Conservation (phyloP, 345 rosid genomes). For the Eutrema heterophyllum region DNA sequence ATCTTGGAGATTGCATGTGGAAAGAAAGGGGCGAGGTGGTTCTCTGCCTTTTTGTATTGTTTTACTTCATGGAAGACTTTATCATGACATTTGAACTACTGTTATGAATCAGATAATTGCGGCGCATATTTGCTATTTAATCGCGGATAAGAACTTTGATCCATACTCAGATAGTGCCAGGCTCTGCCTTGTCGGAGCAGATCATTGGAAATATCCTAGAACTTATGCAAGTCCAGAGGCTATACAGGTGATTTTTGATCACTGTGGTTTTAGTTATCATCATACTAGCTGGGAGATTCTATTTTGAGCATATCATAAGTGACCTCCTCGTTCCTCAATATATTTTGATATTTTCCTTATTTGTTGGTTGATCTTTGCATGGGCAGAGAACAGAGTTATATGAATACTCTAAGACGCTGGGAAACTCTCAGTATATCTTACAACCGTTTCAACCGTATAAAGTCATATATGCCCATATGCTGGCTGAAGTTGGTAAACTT, state of each 20-base stretch:
- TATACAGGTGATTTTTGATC: constrained; percentile 50
- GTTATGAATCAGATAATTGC: constrained; percentile 46
- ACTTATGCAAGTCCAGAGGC: constrained; percentile 70
- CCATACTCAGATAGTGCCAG: constrained; percentile 66
- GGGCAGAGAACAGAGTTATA: constrained; percentile 95
- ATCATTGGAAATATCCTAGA: constrained; percentile 71
- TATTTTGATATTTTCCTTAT: constrained; percentile 28
- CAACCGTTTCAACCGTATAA: constrained; percentile 95
- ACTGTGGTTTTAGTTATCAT: background rate
- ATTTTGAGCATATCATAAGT: background rate
- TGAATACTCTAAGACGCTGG: constrained; percentile 91
- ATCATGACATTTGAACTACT: constrained; percentile 28
- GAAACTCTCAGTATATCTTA: constrained; percentile 89
- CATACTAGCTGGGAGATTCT: background rate
- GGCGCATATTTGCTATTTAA: constrained; percentile 72
- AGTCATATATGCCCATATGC: constrained; percentile 93
- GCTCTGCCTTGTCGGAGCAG: constrained; percentile 75
- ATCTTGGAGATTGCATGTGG: constrained; percentile 98
- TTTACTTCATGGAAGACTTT: constrained; percentile 2
- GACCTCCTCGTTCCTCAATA: background rate
- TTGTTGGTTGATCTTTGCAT: constrained; percentile 29
- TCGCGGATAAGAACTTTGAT: constrained; percentile 68
- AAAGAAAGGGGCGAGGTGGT: constrained; percentile 93
- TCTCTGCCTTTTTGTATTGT: constrained; percentile 14
- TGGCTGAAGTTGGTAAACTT: constrained; percentile 93